Evolutionary conservation across 768 basidiomycete genomes (phyloP).

Genomic region (Pholiota conissans): DNA sequence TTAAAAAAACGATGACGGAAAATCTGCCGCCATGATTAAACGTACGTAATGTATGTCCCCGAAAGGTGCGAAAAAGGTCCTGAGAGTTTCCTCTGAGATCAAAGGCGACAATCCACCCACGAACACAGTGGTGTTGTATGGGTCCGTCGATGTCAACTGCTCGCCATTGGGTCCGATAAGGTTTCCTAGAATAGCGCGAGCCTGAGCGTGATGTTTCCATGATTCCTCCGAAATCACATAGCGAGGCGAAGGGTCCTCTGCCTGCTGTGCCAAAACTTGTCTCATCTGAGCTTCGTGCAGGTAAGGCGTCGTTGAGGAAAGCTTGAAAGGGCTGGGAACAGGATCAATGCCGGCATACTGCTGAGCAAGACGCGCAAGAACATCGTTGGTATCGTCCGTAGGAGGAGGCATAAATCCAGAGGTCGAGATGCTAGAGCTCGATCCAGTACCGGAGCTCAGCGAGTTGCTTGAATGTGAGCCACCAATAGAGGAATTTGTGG

Average conservation of each 20-base stretch:
- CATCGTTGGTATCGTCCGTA: conserved; percentile 53
- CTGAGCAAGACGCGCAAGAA: conserved; percentile 49
- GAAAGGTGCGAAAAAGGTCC: conserved; percentile 91
- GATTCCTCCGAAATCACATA: conserved; percentile 73
- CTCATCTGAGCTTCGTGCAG: conserved; percentile 40
- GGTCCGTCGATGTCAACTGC: conserved; percentile 85
- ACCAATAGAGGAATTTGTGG: conserved; percentile 49
- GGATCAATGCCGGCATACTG: conserved; percentile 38
- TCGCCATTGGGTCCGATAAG: conserved; percentile 86
- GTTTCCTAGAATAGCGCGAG: conserved; percentile 79
- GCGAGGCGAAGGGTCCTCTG: conserved; percentile 41
- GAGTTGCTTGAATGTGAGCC: conserved; percentile 53
- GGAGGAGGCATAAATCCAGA: conserved; percentile 50
- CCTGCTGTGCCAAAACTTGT: conserved; percentile 29
- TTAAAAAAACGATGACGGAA: conserved; percentile 9
- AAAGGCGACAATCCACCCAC: conserved; percentile 88
- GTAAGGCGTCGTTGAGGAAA: conserved; percentile 35
- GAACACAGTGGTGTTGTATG: conserved; percentile 96
- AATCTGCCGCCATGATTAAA: conserved; percentile 14
- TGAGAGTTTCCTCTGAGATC: conserved; percentile 88
- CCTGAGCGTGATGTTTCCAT: conserved; percentile 84
- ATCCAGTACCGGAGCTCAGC: conserved; percentile 51
- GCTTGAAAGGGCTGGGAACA: conserved; percentile 29
- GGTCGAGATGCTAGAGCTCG: conserved; percentile 50
- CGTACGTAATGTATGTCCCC: conserved; percentile 90